Evolutionary conservation across 768 basidiomycete species (phyloP), one percentile per base, ranked within the genome.

Genomic region (Russula sp.): DNA sequence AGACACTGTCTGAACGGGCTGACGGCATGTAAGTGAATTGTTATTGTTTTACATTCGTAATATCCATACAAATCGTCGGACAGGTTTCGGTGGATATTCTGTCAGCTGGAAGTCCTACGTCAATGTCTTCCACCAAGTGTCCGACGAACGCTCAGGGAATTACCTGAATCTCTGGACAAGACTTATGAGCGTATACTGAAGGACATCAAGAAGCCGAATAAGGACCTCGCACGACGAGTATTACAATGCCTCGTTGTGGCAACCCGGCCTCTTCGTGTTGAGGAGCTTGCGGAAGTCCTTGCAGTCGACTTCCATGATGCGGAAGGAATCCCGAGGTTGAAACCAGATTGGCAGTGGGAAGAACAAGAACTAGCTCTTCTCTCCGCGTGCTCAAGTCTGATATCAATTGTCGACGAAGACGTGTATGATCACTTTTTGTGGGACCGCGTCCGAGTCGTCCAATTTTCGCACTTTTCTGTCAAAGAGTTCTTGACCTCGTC

Each of bases 41-140:
- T 2, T 44, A 20, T 22, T 11, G 2, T 2, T 44, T 6, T n/a
- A 9, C 9, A 0, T 20, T 2, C 20, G 5, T n/a, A n/a, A 20
- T 28, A 30, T 42, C 13, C 18, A 10, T 28, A 6, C 4, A n/a
- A 46, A 26, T 28, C 2, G 9, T n/a, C 10, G 28, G 3, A 26
- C 24, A 56, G 38, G 55, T 56, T 56, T 11, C n/a, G 53, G 14
- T 54, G n/a, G 32, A 22, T 16, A 34, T 55, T 34, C 5, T 57
- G 42, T 14, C 40, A 30, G 28, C 6, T 57, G 6, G 56, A 57
- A 13, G 44, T 10, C 8, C 56, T 57, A 30, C 56, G 42, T 10
- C 3, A 30, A 5, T 57, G 56, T 30, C 26, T 57, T 18, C 56
- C 56, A n/a, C 10, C 40, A 16, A 44, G 42, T 44, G 40, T 57